Base-by-base conservation (phyloP, 257 asterid species). In the Nicotiana benthamiana region DNA sequence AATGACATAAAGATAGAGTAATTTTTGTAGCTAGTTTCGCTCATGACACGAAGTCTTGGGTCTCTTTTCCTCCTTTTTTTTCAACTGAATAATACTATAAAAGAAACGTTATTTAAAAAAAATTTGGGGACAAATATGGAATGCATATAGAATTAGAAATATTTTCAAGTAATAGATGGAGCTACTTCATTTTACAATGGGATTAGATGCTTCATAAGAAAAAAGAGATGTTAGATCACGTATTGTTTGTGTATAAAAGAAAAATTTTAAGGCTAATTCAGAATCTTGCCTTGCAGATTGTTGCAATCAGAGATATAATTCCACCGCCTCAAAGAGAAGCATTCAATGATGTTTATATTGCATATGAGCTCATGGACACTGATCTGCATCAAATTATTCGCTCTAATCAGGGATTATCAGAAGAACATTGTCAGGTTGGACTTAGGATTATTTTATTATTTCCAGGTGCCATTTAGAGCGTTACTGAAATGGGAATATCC, bases 301-400 rank as follows among this genome's bases (percentile, higher is more conserved):
- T 95, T 83, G 97, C 99, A 66, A 95, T 92, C 81, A 87, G 99
- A 87, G 99, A 95, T 84, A 92, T 95, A 84, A 93, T 95, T 63
- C 98, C 98, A 11, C 99, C 99, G 6, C 90, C 99, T 66, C 94
- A 89, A 86, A 90, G 98, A 85, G 88, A 87, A 24, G 86, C 88
- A 82, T 95, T 95, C 86, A 95, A 93, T 88, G 99, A 95, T 84
- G 99, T 95, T 72, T 95, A 95, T 82, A 95, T 95, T 79, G 97
- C 98, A 28, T 95, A 95, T 81, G 99, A 95, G 88, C 99, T 95
- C 75, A 92, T 93, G 99, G 99, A 93, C 89, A 95, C 99, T 59
- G 99, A 93, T 90, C 98, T 95, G 80, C 97, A 93, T 86, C 98
- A 95, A 83, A 93, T 95, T 84, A 95, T 95, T 84, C 97, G 99